Base-by-base conservation (phyloP, 164 flowering plant genomes). In the Hamamelis virginiana region DNA sequence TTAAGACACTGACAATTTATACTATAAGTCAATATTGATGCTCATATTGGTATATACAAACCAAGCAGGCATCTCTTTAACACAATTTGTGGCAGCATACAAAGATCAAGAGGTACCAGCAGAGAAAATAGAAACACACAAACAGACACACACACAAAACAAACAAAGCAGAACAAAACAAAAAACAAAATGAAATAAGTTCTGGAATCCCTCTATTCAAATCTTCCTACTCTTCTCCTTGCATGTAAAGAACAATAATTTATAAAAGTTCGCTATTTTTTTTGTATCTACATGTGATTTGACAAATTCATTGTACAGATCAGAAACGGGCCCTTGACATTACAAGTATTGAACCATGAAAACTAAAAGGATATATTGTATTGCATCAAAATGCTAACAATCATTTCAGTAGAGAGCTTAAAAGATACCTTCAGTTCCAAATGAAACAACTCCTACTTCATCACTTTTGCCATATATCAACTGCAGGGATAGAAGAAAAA, bases 361-460 rank as follows among this genome's bases (percentile, higher is more conserved):
- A 13, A n/a, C n/a, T n/a, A n/a, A 60, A 8, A 41, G 4, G 28
- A 48, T 12, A 67, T 67, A 14, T 23, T 1, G 9, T 28, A 61
- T 41, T 38, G 28, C 51, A 51, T 18, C 19, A 38, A 50, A 15
- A n/a, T 18, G 9, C 25, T 10, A 58, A 33, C 19, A 10, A 19
- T 55, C 11, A 52, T 58, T n/a, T 16, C 25, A 47, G 50, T 14
- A 65, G 2, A 6, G 21, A 57, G 44, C 5, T 19, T 1, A 53
- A 15, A 26, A 27, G 0, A 55, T 83, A 95, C 97, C 97, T 85
- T 84, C 80, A 59, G 97, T 81, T 68, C 97, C 97, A 84, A 95
- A 95, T 59, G 90, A 59, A 67, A 92, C 81, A 53, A 90, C 64
- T 45, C 94, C 98, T 10, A 92, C 93, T 80, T 89, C 94, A 80